Conservation (phyloP, 257 asterid species). For the Ballota nigra region DNA sequence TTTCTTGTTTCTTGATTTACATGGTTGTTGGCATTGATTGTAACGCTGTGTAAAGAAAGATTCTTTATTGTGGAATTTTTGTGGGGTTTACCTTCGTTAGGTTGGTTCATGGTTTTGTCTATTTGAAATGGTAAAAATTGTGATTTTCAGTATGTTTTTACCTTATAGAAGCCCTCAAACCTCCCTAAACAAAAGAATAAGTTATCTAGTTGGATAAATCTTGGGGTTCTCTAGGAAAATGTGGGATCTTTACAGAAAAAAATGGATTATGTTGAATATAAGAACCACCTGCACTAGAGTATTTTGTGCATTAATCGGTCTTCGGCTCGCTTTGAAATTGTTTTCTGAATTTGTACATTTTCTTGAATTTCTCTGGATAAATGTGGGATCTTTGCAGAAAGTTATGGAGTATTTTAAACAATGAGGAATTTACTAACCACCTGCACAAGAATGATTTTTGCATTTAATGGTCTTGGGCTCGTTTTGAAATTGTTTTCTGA, state of each 20-base stretch:
- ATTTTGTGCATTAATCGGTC: not conserved
- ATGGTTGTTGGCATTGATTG: not conserved
- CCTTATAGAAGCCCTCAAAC: not conserved
- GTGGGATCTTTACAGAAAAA: not conserved
- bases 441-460: not conserved
- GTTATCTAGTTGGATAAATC: not conserved
- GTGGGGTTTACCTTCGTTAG: constrained; percentile 1
- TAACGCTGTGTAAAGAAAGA: not conserved
- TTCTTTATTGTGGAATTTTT: not conserved
- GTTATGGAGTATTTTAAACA: not conserved
- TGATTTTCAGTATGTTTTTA: not conserved
- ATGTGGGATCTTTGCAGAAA: constrained; percentile 7
- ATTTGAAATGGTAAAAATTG: not conserved
- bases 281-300: not conserved
- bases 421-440: constrained; percentile 6
- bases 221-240: not conserved
- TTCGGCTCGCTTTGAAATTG: too few species aligned
- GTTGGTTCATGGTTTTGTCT: not conserved
- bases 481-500: too few species aligned
- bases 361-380: not conserved
- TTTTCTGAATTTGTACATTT: too few species aligned
- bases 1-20: not conserved
- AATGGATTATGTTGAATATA: not conserved
- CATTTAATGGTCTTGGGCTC: constrained; percentile 7
- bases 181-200: too few species aligned